These are phyloP conservation scores for Chlorella sorokiniana DNA, from an alignment of 139 green algal genomes.

Conservation along the genomic window DNA sequence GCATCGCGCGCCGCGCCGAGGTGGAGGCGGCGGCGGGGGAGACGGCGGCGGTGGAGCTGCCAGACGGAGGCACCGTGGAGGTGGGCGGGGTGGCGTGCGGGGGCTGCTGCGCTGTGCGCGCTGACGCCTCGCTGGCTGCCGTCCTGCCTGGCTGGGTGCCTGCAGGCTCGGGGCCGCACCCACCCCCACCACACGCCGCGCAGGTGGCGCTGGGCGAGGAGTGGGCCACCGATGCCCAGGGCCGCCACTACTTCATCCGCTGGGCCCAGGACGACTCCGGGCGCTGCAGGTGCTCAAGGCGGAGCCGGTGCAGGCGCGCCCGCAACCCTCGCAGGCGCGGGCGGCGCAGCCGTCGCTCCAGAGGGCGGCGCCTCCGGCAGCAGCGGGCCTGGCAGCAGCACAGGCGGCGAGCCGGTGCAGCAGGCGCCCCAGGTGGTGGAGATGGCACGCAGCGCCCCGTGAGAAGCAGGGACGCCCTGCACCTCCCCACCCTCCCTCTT, in stretches of 20 bases:
- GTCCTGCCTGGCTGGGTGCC: neutral
- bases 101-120: neutral
- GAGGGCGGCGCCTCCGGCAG: neutral
- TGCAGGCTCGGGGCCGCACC: neutral
- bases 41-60: conserved; percentile 40
- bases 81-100: neutral
- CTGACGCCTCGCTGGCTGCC: neutral
- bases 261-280: conserved; percentile 76
- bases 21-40: conserved; percentile 58
- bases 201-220: conserved; percentile 56
- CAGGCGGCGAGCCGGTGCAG: neutral
- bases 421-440: neutral
- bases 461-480: too few species aligned
- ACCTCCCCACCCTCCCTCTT: too few species aligned
- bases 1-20: conserved; percentile 74
- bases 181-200: neutral
- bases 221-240: conserved; percentile 38
- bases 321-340: neutral
- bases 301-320: neutral
- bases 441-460: conserved; percentile 1
- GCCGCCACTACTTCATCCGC: conserved; percentile 49
- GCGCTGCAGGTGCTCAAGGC: conserved; percentile 54
- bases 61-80: conserved; percentile 46
- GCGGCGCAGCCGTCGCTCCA: neutral
- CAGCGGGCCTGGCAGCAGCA: neutral